These are phyloP conservation scores for Ogataea hybrid DNA, from an alignment of 1,139 yeast species.

Conservation along the genomic window DNA sequence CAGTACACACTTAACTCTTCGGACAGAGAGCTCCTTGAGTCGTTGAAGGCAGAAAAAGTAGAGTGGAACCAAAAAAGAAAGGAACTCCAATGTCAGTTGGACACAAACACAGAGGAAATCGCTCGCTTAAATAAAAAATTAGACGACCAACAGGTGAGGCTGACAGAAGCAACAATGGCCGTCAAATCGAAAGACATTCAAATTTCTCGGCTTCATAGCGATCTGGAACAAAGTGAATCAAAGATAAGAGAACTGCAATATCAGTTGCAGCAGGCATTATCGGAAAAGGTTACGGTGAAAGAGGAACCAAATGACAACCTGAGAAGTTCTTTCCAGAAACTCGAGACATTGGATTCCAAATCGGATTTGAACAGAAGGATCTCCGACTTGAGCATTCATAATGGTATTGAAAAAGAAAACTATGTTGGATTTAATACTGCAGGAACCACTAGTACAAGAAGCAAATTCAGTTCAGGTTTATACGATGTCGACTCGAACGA, in stretches of 20 bases:
- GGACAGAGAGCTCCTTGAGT: slow-evolving; percentile 48
- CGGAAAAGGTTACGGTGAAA: slow-evolving; percentile 11
- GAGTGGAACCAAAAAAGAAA: slow-evolving; percentile 46
- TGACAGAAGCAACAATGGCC: slow-evolving; percentile 49
- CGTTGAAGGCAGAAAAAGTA: slow-evolving; percentile 50
- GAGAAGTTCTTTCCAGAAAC: not conserved
- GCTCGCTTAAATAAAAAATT: slow-evolving; percentile 36
- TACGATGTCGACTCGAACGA: too few species aligned
- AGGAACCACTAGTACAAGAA: too few species aligned
- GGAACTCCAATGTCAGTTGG: slow-evolving; percentile 11
- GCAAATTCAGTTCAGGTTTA: too few species aligned
- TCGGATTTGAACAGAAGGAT: slow-evolving; percentile 29
- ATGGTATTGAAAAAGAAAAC: slow-evolving; percentile 19
- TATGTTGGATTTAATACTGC: too few species aligned
- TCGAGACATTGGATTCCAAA: slow-evolving; percentile 7
- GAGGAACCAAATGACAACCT: slow-evolving; percentile 14
- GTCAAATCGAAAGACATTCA: slow-evolving; percentile 69
- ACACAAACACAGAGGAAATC: slow-evolving; percentile 35
- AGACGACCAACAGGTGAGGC: slow-evolving; percentile 46
- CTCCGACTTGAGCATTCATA: slow-evolving; percentile 27
- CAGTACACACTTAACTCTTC: slow-evolving; percentile 19
- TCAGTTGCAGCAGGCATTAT: slow-evolving; percentile 9
- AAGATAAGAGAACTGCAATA: slow-evolving; percentile 48
- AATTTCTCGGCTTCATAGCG: slow-evolving; percentile 55
- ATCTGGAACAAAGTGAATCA: slow-evolving; percentile 29